Conservation (phyloP, 2,329 filamentous ascomycete genomes). For the Fusarium nygamai region DNA sequence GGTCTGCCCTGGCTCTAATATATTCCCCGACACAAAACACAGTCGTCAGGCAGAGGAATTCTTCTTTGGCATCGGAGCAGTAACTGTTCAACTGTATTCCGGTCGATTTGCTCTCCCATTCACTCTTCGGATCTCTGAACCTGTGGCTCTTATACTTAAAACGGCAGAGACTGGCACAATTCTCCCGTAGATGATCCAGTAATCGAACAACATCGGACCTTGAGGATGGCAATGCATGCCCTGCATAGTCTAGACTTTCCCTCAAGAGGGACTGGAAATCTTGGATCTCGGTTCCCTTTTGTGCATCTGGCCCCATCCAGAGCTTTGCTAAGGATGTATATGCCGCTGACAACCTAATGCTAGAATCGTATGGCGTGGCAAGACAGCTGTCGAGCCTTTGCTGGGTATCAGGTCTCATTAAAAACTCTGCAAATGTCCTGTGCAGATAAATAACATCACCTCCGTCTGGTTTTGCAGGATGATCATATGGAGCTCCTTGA, state of each 20-base stretch:
- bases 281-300: fast-evolving
- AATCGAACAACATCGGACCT: not conserved
- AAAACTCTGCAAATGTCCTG: not conserved
- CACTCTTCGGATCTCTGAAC: fast-evolving
- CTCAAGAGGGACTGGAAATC: fast-evolving
- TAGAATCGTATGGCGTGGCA: not conserved
- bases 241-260: not conserved
- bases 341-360: not conserved
- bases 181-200: not conserved
- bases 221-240: fast-evolving
- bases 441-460: not conserved
- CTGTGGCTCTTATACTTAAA: not conserved
- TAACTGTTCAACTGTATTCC: not conserved
- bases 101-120: not conserved
- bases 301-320: not conserved
- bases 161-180: not conserved
- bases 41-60: not conserved
- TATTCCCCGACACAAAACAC: not conserved
- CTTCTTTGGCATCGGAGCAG: not conserved
- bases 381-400: not conserved
- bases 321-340: not conserved
- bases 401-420: fast-evolving
- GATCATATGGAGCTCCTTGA: not conserved
- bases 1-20: not conserved
- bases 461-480: fast-evolving